Percentiles rank a stretch among this genome's conserved stretches.
Evolutionary conservation across 2,329 filamentous ascomycete species (phyloP).

Genomic region (Phyllosticta ampelicida): DNA sequence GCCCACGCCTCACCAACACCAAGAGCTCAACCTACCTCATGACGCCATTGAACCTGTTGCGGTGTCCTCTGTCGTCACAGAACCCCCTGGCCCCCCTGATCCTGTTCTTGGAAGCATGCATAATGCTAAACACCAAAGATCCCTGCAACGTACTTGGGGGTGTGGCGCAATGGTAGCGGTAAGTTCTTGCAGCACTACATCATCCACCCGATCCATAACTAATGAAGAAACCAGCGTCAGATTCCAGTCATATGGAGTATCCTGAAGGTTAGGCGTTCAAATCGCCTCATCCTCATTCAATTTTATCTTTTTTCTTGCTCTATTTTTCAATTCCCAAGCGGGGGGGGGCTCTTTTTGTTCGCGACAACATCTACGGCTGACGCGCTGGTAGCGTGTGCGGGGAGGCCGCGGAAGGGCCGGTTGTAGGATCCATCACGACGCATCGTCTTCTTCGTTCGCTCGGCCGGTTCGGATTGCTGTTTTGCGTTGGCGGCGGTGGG

Average conservation of each 20-base stretch:
- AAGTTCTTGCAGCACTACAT: neutral
- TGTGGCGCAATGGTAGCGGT: conserved; percentile 5
- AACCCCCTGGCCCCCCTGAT: neutral
- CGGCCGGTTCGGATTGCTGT: neutral
- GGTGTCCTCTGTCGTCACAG: neutral
- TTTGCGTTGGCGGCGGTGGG: neutral
- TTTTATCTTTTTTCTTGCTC: neutral
- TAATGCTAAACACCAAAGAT: neutral
- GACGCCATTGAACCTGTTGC: neutral
- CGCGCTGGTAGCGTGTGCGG: neutral
- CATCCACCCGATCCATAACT: neutral
- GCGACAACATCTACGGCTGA: neutral
- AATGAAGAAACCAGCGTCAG: neutral
- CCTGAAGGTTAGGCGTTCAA: neutral
- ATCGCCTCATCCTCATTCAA: neutral
- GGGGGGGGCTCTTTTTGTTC: neutral
- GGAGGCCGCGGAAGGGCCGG: neutral
- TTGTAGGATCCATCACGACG: neutral
- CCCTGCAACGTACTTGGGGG: neutral
- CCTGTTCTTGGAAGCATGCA: neutral
- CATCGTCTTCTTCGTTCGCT: neutral
- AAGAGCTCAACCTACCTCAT: neutral
- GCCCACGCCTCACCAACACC: too few species aligned
- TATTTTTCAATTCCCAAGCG: neutral
- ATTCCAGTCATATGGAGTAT: neutral